phyloP scores from a whole-genome alignment of 2,329 filamentous ascomycete species.

The Colletotrichum euphorbiae region DNA sequence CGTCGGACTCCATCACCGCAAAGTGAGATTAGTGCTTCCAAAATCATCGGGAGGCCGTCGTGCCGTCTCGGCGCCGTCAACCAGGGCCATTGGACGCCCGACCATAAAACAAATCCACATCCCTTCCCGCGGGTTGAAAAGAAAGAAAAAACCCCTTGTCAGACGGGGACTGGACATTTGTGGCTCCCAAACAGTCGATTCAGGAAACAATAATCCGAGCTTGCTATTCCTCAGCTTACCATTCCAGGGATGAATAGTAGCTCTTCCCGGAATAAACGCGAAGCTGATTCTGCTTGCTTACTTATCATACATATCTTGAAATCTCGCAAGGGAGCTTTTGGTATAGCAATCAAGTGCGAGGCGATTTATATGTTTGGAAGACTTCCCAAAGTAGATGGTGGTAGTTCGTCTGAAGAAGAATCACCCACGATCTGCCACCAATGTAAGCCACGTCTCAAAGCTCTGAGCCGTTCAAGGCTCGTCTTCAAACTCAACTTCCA shows the following conservation, averaged over 20 bases:
- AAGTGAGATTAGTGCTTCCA: neutral
- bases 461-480: constrained; percentile 6
- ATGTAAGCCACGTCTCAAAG: neutral
- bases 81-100: neutral
- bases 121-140: too few relatives aligned
- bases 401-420: constrained; percentile 19
- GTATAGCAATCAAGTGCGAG: neutral
- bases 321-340: neutral
- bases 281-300: neutral
- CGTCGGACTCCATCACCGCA: neutral
- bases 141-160: too few relatives aligned
- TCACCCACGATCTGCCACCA: neutral
- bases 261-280: neutral
- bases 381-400: neutral
- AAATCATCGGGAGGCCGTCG: constrained; percentile 9
- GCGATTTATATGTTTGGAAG: neutral
- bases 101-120: too few relatives aligned
- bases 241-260: neutral
- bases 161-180: too few relatives aligned
- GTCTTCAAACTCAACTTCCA: neutral
- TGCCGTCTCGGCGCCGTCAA: constrained; percentile 15
- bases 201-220: neutral
- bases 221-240: neutral
- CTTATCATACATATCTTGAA: neutral
- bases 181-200: too few relatives aligned